phyloP scores from a whole-genome alignment of 768 basidiomycete species.

The Tulasnella sp. region DNA sequence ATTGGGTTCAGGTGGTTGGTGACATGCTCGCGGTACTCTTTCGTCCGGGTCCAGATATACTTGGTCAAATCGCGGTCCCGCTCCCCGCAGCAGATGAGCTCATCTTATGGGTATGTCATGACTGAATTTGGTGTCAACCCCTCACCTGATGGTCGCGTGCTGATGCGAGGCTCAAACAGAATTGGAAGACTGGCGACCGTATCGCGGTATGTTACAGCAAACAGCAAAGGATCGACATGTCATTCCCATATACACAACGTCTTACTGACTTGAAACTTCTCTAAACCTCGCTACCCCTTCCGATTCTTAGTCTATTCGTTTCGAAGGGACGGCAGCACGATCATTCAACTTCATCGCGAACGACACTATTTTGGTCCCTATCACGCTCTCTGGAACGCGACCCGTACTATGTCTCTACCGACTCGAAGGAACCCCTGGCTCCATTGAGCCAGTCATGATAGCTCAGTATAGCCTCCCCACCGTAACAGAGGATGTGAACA shows the following conservation, averaged over 20 bases:
- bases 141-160: background rate
- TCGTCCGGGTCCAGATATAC: background rate
- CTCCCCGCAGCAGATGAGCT: background rate
- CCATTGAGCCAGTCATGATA: background rate
- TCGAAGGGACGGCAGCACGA: background rate
- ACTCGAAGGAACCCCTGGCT: background rate
- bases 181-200: constrained; percentile 8
- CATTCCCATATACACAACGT: too few species aligned
- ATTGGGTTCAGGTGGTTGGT: constrained; percentile 12
- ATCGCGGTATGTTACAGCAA: background rate
- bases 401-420: constrained; percentile 6
- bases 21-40: constrained; percentile 5
- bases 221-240: too few species aligned
- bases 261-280: too few species aligned
- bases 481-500: background rate
- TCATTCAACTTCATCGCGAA: constrained; percentile 9
- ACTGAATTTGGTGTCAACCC: background rate
- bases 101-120: background rate
- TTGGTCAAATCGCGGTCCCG: background rate
- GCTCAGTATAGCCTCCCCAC: background rate
- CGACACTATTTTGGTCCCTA: constrained; percentile 6
- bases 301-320: background rate
- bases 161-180: background rate
- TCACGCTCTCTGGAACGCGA: background rate
- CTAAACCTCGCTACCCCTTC: background rate